These are phyloP conservation scores for Penicillium sp. DNA, from an alignment of 2,329 filamentous ascomycete genomes.

Conservation along the genomic window DNA sequence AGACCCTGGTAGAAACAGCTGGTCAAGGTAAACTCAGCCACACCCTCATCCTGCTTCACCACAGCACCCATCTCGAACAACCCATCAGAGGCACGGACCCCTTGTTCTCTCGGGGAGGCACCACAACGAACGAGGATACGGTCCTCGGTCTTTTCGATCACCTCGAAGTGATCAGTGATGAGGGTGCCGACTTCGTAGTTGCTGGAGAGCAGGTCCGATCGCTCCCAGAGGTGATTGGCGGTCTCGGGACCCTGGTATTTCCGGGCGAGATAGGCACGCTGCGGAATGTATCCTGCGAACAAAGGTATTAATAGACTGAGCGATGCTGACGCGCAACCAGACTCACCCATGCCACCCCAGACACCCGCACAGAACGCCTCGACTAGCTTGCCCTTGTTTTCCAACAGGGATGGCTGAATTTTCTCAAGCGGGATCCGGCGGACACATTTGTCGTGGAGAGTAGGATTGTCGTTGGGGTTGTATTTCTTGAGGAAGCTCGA, in stretches of 20 bases:
- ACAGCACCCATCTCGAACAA: slow-evolving; percentile 60
- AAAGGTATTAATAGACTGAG: background rate
- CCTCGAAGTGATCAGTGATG: slow-evolving; percentile 67
- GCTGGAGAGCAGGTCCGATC: slow-evolving; percentile 49
- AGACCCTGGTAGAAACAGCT: slow-evolving; percentile 56
- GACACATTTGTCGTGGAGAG: slow-evolving; percentile 59
- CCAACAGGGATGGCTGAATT: slow-evolving; percentile 59
- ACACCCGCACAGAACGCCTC: slow-evolving; percentile 62
- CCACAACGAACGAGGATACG: slow-evolving; percentile 61
- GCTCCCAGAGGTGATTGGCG: slow-evolving; percentile 56
- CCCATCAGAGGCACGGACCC: slow-evolving; percentile 56
- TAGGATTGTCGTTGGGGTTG: slow-evolving; percentile 59
- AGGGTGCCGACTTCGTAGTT: slow-evolving; percentile 58
- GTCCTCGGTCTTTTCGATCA: slow-evolving; percentile 57
- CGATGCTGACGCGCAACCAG: background rate
- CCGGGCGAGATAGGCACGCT: slow-evolving; percentile 53
- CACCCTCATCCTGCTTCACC: slow-evolving; percentile 53
- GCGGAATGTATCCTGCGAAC: slow-evolving; percentile 42
- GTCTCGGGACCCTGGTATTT: slow-evolving; percentile 56
- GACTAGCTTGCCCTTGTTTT: slow-evolving; percentile 55
- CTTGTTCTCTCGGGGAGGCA: slow-evolving; percentile 55
- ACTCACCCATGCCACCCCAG: slow-evolving; percentile 60
- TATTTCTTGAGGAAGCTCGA: slow-evolving; percentile 52
- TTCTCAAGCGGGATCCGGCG: slow-evolving; percentile 57
- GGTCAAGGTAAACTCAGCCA: slow-evolving; percentile 61